A percentile compares a stretch with the other conserved stretches of the same genome.
Evolutionary conservation across 169 alveolate species (phyloP).

Genomic region (Plasmodium blacklocki): DNA sequence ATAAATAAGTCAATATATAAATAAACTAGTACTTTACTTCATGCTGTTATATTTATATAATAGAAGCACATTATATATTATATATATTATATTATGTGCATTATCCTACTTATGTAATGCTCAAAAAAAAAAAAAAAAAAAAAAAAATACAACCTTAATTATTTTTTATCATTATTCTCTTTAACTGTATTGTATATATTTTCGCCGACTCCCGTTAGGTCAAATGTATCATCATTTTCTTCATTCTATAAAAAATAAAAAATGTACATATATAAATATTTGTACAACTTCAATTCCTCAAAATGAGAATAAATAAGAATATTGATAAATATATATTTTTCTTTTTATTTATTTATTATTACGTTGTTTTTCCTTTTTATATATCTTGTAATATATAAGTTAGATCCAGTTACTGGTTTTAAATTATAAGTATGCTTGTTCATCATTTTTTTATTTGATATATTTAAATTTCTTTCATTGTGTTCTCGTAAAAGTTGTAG

Average conservation of each 20-base stretch:
- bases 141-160: neutral
- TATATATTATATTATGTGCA: neutral
- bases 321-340: neutral
- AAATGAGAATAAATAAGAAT: neutral
- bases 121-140: neutral
- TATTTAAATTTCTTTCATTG: slow-evolving; percentile 50
- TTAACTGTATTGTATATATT: slow-evolving; percentile 38
- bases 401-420: slow-evolving; percentile 61
- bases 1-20: too few species aligned
- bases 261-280: neutral
- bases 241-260: slow-evolving; percentile 14
- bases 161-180: slow-evolving; percentile 13
- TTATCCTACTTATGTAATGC: neutral
- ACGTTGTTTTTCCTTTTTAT: slow-evolving; percentile 9
- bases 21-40: too few species aligned
- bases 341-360: neutral
- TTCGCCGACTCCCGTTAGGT: slow-evolving; percentile 71
- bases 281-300: neutral
- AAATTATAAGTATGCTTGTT: slow-evolving; percentile 34
- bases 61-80: neutral
- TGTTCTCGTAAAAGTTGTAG: slow-evolving; percentile 65
- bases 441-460: slow-evolving; percentile 47
- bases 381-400: slow-evolving; percentile 52
- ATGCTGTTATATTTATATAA: too few species aligned
- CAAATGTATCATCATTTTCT: slow-evolving; percentile 30